A percentile compares a stretch with the other conserved stretches of the same genome.
Conservation (phyloP, 177 flowering plant species). For the Vitis hybrid region DNA sequence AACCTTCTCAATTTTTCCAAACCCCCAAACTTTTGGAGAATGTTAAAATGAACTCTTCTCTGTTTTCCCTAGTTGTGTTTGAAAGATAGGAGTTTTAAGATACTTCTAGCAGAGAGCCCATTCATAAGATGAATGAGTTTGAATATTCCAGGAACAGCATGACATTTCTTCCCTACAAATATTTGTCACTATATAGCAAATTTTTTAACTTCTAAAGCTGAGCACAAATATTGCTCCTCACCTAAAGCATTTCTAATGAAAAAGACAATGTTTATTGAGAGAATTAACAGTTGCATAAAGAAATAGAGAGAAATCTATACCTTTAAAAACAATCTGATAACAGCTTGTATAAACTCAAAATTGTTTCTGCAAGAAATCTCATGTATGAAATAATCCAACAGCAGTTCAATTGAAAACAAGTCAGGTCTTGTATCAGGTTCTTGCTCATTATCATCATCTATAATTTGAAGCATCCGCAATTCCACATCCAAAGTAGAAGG, state of each 20-base stretch:
- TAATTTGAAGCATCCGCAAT: constrained; percentile 87
- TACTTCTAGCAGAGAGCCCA: neutral
- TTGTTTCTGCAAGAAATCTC: constrained; percentile 78
- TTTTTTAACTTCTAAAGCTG: neutral
- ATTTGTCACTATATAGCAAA: neutral
- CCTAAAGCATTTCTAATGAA: neutral
- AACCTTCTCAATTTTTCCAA: neutral
- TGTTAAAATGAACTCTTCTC: no score
- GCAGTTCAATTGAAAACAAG: constrained; percentile 56
- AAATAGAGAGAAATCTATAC: constrained; percentile 28
- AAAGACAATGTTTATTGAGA: neutral
- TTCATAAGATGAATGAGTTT: neutral
- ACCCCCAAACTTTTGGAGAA: neutral
- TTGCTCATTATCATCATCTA: constrained; percentile 67
- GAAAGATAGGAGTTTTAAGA: neutral
- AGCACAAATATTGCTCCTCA: neutral
- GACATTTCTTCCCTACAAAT: no score
- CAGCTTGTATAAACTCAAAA: constrained; percentile 90
- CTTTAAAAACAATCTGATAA: constrained; percentile 85
- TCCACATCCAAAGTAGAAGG: constrained; percentile 92
- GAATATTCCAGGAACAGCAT: neutral
- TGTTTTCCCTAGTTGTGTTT: neutral
- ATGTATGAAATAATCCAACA: constrained; percentile 77
- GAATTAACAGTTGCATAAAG: neutral
- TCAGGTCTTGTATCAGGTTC: constrained; percentile 61